Percentiles rank a stretch among this genome's conserved stretches.
These are phyloP conservation scores for Coriolopsis trogii DNA, from an alignment of 1,284 basidiomycete genomes.

Conservation along the genomic window DNA sequence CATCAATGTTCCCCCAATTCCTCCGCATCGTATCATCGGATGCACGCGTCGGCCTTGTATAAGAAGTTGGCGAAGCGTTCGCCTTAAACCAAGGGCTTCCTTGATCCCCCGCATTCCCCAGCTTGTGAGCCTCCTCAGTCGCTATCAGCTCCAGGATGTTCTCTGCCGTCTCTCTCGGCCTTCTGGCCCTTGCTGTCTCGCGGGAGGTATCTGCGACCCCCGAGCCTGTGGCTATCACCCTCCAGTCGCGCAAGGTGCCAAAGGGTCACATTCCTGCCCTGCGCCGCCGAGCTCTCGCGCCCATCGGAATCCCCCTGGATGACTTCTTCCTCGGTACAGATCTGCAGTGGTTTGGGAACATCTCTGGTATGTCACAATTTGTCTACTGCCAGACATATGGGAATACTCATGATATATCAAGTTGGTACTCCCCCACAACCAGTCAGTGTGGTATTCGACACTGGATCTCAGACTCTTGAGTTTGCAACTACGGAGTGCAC, in stretches of 20 bases:
- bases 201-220: conserved; percentile 11
- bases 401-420: neutral
- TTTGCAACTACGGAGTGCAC: conserved; percentile 53
- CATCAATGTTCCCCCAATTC: no score
- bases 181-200: conserved; percentile 17
- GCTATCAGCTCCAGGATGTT: conserved; percentile 9
- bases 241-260: conserved; percentile 39
- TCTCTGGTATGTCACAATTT: conserved; percentile 27
- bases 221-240: conserved; percentile 30
- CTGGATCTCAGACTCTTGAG: conserved; percentile 51
- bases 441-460: conserved; percentile 57
- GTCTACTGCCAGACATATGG: neutral
- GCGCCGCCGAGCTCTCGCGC: conserved; percentile 16
- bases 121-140: neutral
- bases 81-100: neutral
- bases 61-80: neutral
- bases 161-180: conserved; percentile 11
- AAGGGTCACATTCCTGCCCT: conserved; percentile 17
- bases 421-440: conserved; percentile 53
- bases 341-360: conserved; percentile 59
- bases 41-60: no score
- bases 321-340: conserved; percentile 59
- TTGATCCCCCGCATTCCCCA: neutral
- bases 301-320: conserved; percentile 43
- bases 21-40: no score